These are phyloP conservation scores for Spergularia marina DNA, from an alignment of 148 eudicot genomes.

Conservation along the genomic window DNA sequence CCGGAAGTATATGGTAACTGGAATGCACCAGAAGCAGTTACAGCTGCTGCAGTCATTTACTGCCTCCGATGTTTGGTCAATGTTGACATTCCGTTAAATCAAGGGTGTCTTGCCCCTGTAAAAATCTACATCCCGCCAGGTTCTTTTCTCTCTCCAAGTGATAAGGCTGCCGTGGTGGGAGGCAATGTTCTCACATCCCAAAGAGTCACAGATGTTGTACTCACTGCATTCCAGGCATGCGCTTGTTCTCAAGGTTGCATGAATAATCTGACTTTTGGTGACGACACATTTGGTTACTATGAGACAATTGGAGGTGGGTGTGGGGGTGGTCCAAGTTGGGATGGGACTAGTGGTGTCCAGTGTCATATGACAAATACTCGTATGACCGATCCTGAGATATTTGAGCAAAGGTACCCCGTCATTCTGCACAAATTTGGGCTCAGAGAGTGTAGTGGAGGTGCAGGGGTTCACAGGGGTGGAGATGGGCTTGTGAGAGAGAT, in stretches of 20 bases:
- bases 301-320: slow-evolving; percentile 97
- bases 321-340: slow-evolving; percentile 94
- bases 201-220: slow-evolving; percentile 88
- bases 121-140: slow-evolving; percentile 73
- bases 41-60: slow-evolving; percentile 92
- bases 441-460: slow-evolving; percentile 87
- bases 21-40: slow-evolving; percentile 96
- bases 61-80: slow-evolving; percentile 90
- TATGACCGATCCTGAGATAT: slow-evolving; percentile 97
- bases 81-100: slow-evolving; percentile 92
- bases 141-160: slow-evolving; percentile 94
- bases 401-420: slow-evolving; percentile 97
- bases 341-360: slow-evolving; percentile 92
- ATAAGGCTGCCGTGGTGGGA: slow-evolving; percentile 95
- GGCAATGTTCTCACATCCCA: slow-evolving; percentile 98
- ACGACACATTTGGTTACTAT: slow-evolving; percentile 83
- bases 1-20: slow-evolving; percentile 96
- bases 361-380: slow-evolving; percentile 98
- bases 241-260: slow-evolving; percentile 99
- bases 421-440: slow-evolving; percentile 74
- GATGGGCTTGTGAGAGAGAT: slow-evolving; percentile 91
- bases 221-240: slow-evolving; percentile 93
- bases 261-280: slow-evolving; percentile 96
- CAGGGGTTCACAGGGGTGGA: slow-evolving; percentile 80
- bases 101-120: slow-evolving; percentile 95